These are phyloP conservation scores for Silene uniflora DNA, from an alignment of 148 eudicot genomes.

Conservation along the genomic window DNA sequence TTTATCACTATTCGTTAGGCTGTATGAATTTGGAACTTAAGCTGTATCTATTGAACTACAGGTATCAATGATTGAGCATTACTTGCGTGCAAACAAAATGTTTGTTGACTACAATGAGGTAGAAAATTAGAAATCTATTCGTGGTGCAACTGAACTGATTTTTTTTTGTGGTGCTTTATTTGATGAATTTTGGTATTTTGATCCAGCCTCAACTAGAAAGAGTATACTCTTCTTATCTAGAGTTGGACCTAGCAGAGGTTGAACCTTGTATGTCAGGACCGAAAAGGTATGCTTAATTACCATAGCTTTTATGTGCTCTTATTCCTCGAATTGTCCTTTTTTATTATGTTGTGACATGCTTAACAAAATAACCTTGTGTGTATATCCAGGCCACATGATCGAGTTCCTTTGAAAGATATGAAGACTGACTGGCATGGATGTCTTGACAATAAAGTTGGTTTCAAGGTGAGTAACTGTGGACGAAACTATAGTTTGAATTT, in stretches of 20 bases:
- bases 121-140: conserved; percentile 39
- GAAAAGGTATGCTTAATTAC: conserved; percentile 48
- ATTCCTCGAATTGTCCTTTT: background rate
- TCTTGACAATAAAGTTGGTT: conserved; percentile 85
- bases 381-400: conserved; percentile 73
- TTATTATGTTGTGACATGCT: background rate
- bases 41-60: conserved; percentile 17
- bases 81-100: conserved; percentile 93
- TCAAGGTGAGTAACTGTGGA: conserved; percentile 50
- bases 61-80: conserved; percentile 92
- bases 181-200: conserved; percentile 1
- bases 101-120: conserved; percentile 95
- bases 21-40: background rate
- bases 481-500: background rate
- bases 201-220: conserved; percentile 74
- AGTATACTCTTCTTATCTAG: conserved; percentile 76
- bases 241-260: conserved; percentile 72
- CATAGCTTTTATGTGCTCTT: background rate
- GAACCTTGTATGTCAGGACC: conserved; percentile 96
- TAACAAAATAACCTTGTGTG: background rate
- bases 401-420: conserved; percentile 84
- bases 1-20: background rate
- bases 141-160: background rate
- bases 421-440: conserved; percentile 91
- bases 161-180: conserved; percentile 10